Conservation (phyloP, 768 basidiomycete species). For the Lepiota venenata region DNA sequence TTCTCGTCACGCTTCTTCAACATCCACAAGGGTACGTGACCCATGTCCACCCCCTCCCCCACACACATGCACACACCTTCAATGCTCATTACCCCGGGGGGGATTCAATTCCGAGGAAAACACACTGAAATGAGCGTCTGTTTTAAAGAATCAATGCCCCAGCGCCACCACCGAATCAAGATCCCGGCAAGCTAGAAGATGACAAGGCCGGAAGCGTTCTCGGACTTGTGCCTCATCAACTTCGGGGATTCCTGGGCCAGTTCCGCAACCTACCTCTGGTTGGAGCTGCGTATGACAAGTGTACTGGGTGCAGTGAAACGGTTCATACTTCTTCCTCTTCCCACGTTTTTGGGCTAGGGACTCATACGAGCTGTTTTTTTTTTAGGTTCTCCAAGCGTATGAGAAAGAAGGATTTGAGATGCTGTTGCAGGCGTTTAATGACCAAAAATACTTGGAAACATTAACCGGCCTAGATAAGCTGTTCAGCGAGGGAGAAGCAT, state of each 20-base stretch:
- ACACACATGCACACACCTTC: no score
- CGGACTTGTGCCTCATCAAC: conserved; percentile 90
- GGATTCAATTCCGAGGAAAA: background rate
- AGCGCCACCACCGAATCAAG: conserved; percentile 52
- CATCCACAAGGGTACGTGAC: conserved; percentile 77
- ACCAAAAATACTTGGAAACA: conserved; percentile 67
- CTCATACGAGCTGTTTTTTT: background rate
- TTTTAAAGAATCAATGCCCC: conserved; percentile 48
- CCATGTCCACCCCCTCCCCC: background rate
- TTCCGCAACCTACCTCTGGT: conserved; percentile 84
- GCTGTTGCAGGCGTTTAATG: conserved; percentile 80
- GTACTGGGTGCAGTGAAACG: conserved; percentile 86
- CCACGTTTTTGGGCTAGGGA: background rate
- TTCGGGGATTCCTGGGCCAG: conserved; percentile 85
- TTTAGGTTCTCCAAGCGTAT: conserved; percentile 84
- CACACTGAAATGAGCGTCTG: background rate
- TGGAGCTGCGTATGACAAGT: conserved; percentile 82
- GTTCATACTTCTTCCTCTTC: conserved; percentile 38
- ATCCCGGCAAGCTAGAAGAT: conserved; percentile 24
- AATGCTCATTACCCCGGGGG: no score
- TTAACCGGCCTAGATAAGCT: conserved; percentile 80
- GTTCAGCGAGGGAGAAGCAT: conserved; percentile 70
- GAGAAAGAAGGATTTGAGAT: conserved; percentile 76
- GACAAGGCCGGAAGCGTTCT: conserved; percentile 51
- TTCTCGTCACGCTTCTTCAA: conserved; percentile 84